These are phyloP conservation scores for Starmerella ratchasimensis DNA, from an alignment of 805 yeast species.

Conservation along the genomic window DNA sequence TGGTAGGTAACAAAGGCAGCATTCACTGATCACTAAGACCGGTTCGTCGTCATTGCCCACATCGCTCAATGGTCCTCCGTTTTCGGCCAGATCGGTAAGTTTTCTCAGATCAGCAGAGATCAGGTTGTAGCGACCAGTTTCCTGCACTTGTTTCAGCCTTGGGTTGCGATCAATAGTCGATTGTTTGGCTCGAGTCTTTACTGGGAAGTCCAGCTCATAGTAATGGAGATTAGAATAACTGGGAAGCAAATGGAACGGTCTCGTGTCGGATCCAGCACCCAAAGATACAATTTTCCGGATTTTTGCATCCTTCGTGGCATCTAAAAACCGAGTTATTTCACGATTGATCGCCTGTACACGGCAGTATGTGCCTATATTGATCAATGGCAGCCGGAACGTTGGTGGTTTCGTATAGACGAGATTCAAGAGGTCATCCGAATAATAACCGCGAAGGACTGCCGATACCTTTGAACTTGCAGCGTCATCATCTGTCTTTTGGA, in stretches of 20 bases:
- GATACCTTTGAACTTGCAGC: slow-evolving; percentile 42
- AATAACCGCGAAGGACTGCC: slow-evolving; percentile 34
- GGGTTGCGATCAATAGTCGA: slow-evolving; percentile 31
- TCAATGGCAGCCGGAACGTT: slow-evolving; percentile 39
- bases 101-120: slow-evolving; percentile 42
- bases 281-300: slow-evolving; percentile 41
- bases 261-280: slow-evolving; percentile 75
- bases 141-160: slow-evolving; percentile 22
- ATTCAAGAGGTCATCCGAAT: slow-evolving; percentile 30
- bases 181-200: slow-evolving; percentile 39
- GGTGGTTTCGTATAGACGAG: slow-evolving; percentile 10
- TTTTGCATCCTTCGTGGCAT: slow-evolving; percentile 17
- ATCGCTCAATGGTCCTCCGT: too few relatives aligned
- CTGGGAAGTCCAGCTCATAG: slow-evolving; percentile 53
- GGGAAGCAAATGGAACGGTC: slow-evolving; percentile 40
- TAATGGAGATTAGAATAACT: slow-evolving; percentile 29
- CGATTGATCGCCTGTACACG: slow-evolving; percentile 35
- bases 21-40: slow-evolving; percentile 56
- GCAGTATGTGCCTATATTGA: slow-evolving; percentile 48
- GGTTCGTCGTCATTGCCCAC: slow-evolving; percentile 26
- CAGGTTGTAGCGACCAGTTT: slow-evolving; percentile 33
- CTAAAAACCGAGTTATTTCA: slow-evolving; percentile 30
- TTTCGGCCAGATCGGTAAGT: slow-evolving; percentile 21
- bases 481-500: slow-evolving; percentile 47
- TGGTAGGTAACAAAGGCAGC: slow-evolving; percentile 58